Percentiles rank a stretch among this genome's conserved stretches.
Evolutionary conservation across 2,329 filamentous ascomycete genomes (phyloP).

Genomic region (Paraphoma chrysanthemicola): DNA sequence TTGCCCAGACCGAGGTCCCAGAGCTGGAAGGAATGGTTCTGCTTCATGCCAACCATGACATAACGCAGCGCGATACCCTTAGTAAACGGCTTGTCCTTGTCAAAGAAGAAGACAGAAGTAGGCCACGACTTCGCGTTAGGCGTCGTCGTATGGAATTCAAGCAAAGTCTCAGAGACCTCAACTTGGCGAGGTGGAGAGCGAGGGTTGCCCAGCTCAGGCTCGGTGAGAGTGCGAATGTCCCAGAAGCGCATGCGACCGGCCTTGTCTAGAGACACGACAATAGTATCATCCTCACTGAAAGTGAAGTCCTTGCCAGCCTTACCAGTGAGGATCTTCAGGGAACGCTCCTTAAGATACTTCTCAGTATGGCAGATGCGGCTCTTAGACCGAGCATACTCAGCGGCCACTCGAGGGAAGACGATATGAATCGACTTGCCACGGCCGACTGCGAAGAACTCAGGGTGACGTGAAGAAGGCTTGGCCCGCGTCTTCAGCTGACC

Average conservation of each 20-base stretch:
- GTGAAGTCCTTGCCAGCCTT: constrained; percentile 98
- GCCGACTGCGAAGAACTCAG: constrained; percentile 93
- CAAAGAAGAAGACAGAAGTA: constrained; percentile 92
- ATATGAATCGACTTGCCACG: constrained; percentile 96
- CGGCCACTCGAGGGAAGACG: constrained; percentile 68
- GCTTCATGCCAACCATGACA: constrained; percentile 97
- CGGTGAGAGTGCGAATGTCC: constrained; percentile 84
- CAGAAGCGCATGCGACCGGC: constrained; percentile 96
- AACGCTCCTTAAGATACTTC: constrained; percentile 83
- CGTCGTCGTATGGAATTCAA: constrained; percentile 85
- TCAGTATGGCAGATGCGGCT: constrained; percentile 80
- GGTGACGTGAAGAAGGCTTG: constrained; percentile 85
- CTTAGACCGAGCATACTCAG: constrained; percentile 58
- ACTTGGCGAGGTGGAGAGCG: constrained; percentile 58
- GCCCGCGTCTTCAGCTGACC: constrained; percentile 95
- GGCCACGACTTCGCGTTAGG: constrained; percentile 95
- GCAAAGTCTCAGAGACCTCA: constrained; percentile 84
- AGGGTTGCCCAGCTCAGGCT: constrained; percentile 54
- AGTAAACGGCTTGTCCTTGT: constrained; percentile 92
- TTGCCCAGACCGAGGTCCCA: constrained; percentile 97
- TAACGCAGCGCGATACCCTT: constrained; percentile 91
- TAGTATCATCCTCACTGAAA: constrained; percentile 95
- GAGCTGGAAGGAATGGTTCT: constrained; percentile 97
- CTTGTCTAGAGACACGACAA: constrained; percentile 95
- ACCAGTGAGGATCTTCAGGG: constrained; percentile 91